Percentiles rank a stretch among this genome's conserved stretches.
Evolutionary conservation across 352 stramenopile genomes (phyloP).

Genomic region (Phytophthora chlamydospora): DNA sequence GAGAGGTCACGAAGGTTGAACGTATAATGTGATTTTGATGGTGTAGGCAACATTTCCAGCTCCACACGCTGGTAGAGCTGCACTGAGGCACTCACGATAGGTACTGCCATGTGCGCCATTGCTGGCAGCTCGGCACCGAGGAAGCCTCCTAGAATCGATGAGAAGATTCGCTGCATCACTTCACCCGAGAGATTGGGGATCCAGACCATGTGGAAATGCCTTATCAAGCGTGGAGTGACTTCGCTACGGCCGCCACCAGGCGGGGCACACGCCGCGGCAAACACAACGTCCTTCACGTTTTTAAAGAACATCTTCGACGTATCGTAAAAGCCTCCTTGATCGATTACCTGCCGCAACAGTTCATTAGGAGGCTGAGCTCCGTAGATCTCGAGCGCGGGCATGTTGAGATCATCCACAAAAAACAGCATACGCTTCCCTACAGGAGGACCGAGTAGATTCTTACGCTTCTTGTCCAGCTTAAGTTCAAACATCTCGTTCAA

Average conservation of each 20-base stretch:
- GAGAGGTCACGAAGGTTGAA: conserved; percentile 95
- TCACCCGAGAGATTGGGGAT: conserved; percentile 84
- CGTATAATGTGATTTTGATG: conserved; percentile 93
- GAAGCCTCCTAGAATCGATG: conserved; percentile 90
- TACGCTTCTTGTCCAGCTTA: conserved; percentile 85
- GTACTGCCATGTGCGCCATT: conserved; percentile 70
- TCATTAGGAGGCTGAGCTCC: conserved; percentile 93
- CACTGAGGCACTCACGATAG: conserved; percentile 90
- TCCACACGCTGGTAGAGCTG: conserved; percentile 90
- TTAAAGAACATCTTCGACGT: conserved; percentile 95
- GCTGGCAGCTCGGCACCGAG: conserved; percentile 69
- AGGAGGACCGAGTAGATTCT: conserved; percentile 78
- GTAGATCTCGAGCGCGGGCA: conserved; percentile 93
- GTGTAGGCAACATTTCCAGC: conserved; percentile 90
- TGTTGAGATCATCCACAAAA: conserved; percentile 94
- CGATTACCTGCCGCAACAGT: conserved; percentile 91
- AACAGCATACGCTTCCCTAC: conserved; percentile 85
- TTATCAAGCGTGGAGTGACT: conserved; percentile 83
- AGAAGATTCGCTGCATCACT: conserved; percentile 92
- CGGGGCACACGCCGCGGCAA: conserved; percentile 85
- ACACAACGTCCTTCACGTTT: conserved; percentile 86
- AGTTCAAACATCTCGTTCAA: conserved; percentile 86
- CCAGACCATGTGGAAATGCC: conserved; percentile 94
- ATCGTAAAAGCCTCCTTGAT: conserved; percentile 92
- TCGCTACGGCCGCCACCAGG: conserved; percentile 88